phyloP scores from a whole-genome alignment of 1,139 yeast genomes.

The Petasospora fabianii region DNA sequence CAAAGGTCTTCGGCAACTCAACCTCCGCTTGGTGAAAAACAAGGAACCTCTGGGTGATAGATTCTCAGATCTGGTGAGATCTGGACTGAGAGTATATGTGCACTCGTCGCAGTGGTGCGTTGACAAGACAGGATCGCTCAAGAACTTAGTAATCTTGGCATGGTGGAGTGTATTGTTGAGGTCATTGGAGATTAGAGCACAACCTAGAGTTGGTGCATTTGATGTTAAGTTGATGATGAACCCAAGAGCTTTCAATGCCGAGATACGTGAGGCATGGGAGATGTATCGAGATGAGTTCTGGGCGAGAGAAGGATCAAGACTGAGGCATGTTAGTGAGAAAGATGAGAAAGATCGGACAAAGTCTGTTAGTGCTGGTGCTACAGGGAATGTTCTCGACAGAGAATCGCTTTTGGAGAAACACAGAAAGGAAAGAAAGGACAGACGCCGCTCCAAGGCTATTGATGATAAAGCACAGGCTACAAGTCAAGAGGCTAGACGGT shows the following conservation, averaged over 20 bases:
- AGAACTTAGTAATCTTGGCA: constrained; percentile 31
- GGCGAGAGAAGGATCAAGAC: constrained; percentile 76
- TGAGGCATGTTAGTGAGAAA: constrained; percentile 35
- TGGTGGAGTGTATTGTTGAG: constrained; percentile 36
- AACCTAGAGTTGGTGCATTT: constrained; percentile 44
- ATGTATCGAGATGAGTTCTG: constrained; percentile 89
- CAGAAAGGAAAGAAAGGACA: constrained; percentile 37
- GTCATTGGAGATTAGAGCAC: constrained; percentile 34
- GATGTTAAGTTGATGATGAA: constrained; percentile 68
- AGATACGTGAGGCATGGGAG: constrained; percentile 93
- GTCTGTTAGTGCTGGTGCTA: constrained; percentile 4
- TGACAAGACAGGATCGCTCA: constrained; percentile 37
- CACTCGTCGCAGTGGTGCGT: constrained; percentile 26
- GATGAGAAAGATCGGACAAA: constrained; percentile 10
- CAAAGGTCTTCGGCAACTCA: constrained; percentile 81
- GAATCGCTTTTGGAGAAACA: constrained; percentile 34
- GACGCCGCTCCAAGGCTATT: constrained; percentile 28
- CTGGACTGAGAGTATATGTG: constrained; percentile 29
- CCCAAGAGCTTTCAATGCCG: constrained; percentile 78
- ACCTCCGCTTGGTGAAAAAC: constrained; percentile 71
- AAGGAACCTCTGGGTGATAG: constrained; percentile 54
- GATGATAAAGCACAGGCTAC: no score
- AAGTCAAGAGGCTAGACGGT: no score
- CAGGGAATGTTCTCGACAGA: constrained; percentile 21
- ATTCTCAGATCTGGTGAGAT: constrained; percentile 43